These are phyloP conservation scores for Ogataea henricii DNA, from an alignment of 805 yeast genomes.

Conservation along the genomic window DNA sequence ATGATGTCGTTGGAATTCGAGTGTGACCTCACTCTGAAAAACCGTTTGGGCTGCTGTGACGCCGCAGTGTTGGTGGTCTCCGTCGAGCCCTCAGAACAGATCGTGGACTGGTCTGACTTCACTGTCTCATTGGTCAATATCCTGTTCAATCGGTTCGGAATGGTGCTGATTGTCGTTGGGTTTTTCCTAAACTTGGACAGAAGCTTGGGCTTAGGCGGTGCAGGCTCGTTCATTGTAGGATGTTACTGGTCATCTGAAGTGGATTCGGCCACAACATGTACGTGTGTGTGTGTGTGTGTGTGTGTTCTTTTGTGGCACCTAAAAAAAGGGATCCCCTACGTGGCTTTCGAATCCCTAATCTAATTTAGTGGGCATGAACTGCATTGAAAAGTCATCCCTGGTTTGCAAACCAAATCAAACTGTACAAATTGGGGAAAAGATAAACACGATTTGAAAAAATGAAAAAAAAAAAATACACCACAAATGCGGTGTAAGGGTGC, in stretches of 20 bases:
- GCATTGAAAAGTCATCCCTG: too few relatives aligned
- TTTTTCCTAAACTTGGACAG: constrained; percentile 22
- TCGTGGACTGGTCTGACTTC: constrained; percentile 21
- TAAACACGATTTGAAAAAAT: too few relatives aligned
- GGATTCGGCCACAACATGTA: not conserved
- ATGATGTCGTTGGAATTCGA: constrained; percentile 13
- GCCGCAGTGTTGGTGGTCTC: constrained; percentile 14
- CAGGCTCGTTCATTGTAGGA: constrained; percentile 3
- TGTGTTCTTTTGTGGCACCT: not conserved
- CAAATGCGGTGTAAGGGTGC: constrained; percentile 6
- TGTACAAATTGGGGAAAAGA: constrained; percentile 6
- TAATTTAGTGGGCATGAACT: too few relatives aligned
- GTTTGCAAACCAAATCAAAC: not conserved
- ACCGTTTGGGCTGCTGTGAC: constrained; percentile 13
- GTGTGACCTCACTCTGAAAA: constrained; percentile 17
- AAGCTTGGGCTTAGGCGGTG: constrained; percentile 13
- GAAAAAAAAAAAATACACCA: not conserved
- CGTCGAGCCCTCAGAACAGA: constrained; percentile 17
- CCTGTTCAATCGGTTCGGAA: constrained; percentile 14
- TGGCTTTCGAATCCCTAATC: not conserved
- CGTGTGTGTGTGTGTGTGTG: not conserved
- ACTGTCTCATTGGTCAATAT: constrained; percentile 18
- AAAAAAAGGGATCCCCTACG: not conserved
- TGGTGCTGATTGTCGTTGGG: constrained; percentile 10
- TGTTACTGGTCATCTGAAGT: constrained; percentile 1